Evolutionary conservation across 1,139 yeast species (phyloP).

Genomic region (Ashbya aceris): DNA sequence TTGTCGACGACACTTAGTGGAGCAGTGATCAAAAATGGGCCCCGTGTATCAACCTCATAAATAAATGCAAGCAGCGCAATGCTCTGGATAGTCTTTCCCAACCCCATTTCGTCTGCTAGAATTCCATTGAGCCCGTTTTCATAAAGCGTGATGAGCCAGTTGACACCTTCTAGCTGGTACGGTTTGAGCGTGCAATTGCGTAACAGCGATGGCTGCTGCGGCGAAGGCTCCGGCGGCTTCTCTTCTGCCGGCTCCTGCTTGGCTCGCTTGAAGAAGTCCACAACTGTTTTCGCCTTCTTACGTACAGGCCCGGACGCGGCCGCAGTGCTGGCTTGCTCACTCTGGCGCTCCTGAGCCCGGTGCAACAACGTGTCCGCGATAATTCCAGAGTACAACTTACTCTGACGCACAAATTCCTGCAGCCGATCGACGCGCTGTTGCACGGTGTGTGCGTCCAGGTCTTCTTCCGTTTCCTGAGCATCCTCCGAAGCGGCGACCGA

Average conservation of each 20-base stretch:
- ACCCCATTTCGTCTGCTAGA: slow-evolving; percentile 94
- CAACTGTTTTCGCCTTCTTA: slow-evolving; percentile 15
- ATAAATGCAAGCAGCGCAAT: slow-evolving; percentile 69
- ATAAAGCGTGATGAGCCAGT: slow-evolving; percentile 80
- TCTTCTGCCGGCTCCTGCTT: slow-evolving; percentile 2
- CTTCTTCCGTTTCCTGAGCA: slow-evolving; percentile 13
- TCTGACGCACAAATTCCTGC: slow-evolving; percentile 65
- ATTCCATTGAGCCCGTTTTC: slow-evolving; percentile 94
- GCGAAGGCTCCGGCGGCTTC: slow-evolving; percentile 10
- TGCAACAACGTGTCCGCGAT: slow-evolving; percentile 67
- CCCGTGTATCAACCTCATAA: slow-evolving; percentile 67
- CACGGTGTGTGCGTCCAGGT: slow-evolving; percentile 19
- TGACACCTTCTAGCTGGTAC: slow-evolving; percentile 83
- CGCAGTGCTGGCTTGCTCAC: slow-evolving; percentile 12
- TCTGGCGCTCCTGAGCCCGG: slow-evolving; percentile 30
- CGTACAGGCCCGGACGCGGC: slow-evolving; percentile 15
- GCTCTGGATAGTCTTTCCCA: slow-evolving; percentile 86
- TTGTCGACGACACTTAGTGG: slow-evolving; percentile 83
- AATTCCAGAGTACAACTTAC: slow-evolving; percentile 75
- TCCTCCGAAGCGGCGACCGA: slow-evolving; percentile 8
- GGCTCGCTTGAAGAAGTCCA: slow-evolving; percentile 22
- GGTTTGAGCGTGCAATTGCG: slow-evolving; percentile 65
- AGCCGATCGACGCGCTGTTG: slow-evolving; percentile 48
- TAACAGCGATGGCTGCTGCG: slow-evolving; percentile 54
- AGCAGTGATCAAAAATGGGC: slow-evolving; percentile 80